These are phyloP conservation scores for Lepidium aucheri DNA, from an alignment of 345 rosid genomes.

Conservation along the genomic window DNA sequence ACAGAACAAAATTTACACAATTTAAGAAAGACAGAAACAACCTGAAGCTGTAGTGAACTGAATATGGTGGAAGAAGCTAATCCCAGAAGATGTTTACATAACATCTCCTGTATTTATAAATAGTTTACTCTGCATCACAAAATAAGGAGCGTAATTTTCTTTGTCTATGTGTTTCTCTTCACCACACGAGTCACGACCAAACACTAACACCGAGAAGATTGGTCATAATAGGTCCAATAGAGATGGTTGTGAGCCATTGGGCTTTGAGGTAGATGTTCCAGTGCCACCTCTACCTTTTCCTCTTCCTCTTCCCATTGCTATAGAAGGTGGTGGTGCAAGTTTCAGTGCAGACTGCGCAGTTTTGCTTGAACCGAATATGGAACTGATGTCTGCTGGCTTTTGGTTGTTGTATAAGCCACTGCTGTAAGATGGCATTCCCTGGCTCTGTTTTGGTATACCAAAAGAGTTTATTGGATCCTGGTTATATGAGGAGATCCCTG, in stretches of 20 bases:
- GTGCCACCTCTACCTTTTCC: conserved; percentile 46
- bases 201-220: not conserved
- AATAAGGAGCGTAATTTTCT: not conserved
- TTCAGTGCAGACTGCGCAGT: conserved; percentile 50
- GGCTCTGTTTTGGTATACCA: conserved; percentile 52
- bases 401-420: conserved; percentile 33
- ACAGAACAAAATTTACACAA: conserved; percentile 11
- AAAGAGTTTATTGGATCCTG: conserved; percentile 37
- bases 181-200: not conserved
- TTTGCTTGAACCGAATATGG: conserved; percentile 62
- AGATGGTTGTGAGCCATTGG: conserved; percentile 49
- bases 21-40: not conserved
- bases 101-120: not conserved
- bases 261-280: conserved; percentile 29
- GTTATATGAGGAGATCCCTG: conserved; percentile 28
- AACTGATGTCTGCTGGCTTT: conserved; percentile 54
- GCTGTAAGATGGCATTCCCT: conserved; percentile 29
- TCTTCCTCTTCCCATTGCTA: conserved; percentile 73
- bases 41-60: not conserved
- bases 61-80: not conserved
- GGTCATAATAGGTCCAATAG: conserved; percentile 63
- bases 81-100: conserved; percentile 11
- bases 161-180: conserved; percentile 7
- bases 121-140: not conserved
- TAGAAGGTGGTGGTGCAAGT: conserved; percentile 87